Conservation (phyloP, 192 early-diverging fungal species). For the Backusella tuberculispora region DNA sequence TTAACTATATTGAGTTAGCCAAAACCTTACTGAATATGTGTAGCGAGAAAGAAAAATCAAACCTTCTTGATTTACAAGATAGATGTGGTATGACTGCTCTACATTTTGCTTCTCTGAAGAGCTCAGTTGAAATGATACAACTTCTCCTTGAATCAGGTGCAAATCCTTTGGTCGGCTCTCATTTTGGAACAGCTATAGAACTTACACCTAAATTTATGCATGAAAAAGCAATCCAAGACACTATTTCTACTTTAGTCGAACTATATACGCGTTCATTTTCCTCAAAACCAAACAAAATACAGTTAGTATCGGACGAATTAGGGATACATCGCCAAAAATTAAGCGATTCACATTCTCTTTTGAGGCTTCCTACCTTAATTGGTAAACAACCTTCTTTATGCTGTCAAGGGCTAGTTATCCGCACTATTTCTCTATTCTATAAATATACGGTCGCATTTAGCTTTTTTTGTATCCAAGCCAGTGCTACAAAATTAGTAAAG, state of each 20-base stretch:
- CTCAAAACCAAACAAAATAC: background rate
- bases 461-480: background rate
- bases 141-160: constrained; percentile 57
- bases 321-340: constrained; percentile 43
- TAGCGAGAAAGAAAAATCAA: background rate
- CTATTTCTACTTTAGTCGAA: background rate
- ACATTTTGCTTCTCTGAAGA: constrained; percentile 68
- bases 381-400: constrained; percentile 28
- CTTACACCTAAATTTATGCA: background rate
- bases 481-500: background rate
- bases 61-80: constrained; percentile 54
- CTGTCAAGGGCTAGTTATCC: background rate
- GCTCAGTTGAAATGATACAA: constrained; percentile 50
- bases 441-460: constrained; percentile 4
- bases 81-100: constrained; percentile 73
- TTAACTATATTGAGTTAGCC: constrained; percentile 57
- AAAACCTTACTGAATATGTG: constrained; percentile 39
- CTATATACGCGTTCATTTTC: background rate
- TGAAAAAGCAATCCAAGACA: background rate
- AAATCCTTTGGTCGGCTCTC: background rate
- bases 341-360: constrained; percentile 54
- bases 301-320: constrained; percentile 31
- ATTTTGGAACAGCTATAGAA: background rate
- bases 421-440: background rate
- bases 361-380: constrained; percentile 58